Evolutionary conservation across 2,329 filamentous ascomycete species (phyloP), one percentile per base, ranked within the genome.

Genomic region (Colletotrichum horii): DNA sequence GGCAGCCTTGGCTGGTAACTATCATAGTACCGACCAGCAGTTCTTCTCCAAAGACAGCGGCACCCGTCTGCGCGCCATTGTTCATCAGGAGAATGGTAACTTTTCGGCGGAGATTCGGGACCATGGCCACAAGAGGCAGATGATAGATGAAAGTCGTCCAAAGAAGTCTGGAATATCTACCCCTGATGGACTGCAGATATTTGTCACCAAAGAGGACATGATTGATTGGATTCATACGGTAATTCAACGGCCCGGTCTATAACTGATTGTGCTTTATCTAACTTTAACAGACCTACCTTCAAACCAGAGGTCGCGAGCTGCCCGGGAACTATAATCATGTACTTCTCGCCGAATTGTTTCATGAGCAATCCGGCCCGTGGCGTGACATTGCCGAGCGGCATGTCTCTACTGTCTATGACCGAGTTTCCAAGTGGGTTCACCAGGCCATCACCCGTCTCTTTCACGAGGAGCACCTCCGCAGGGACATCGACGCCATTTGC

Each of bases 311-410:
- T 2, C 83, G 88, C 7, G 93, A 94, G 79, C 82, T 94, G 0
- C 90, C 91, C 0, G 91, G 92, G 0, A 90, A 85, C 0, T 93
- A 91, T 81, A 92, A 92, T 75, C 89, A 92, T 0, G 80, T 91
- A 69, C 83, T 94, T 12, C 86, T 94, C 1, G 83, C 84, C 0
- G 89, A 93, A 26, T 80, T 94, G 0, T 94, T 94, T 79, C 83
- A 83, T 24, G 87, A 92, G 61, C 91, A 94, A 73, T 91, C 88
- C 1, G 70, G 78, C 8, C 88, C 87, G 0, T 94, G 91, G 93
- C 73, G 62, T 4, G 6, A 36, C 1, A 62, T 75, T 8, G 62
- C 73, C 4, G 62, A 68, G 19, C 15, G 34, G 2, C 73, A 75
- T 3, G 56, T 72, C 8, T 72, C 62, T 2, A 19, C 43, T 22